These are phyloP conservation scores for Gracilaria domingensis DNA, from an alignment of 23 red algal genomes.

Conservation along the genomic window DNA sequence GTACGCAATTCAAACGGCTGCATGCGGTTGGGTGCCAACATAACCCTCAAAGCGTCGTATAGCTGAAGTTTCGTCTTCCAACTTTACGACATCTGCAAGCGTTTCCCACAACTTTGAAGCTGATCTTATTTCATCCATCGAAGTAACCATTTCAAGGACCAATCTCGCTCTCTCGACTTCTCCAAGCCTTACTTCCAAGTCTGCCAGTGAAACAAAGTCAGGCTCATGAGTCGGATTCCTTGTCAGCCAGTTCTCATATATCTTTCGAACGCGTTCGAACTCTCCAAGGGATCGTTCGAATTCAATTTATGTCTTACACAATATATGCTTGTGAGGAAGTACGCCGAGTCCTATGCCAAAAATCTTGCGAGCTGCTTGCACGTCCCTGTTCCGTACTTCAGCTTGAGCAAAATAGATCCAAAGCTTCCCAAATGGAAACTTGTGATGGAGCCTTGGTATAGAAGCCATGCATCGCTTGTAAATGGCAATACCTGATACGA, in stretches of 20 bases:
- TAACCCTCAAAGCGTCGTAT: slow-evolving; percentile 36
- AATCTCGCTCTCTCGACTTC: slow-evolving; percentile 68
- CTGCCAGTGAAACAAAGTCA: slow-evolving; percentile 72
- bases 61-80: slow-evolving; percentile 16
- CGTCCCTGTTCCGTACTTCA: slow-evolving; percentile 57
- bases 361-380: slow-evolving; percentile 63
- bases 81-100: slow-evolving; percentile 68
- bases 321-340: slow-evolving; percentile 43
- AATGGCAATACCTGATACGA: slow-evolving; percentile 44
- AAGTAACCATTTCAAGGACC: slow-evolving; percentile 64
- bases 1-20: slow-evolving; percentile 55
- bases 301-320: slow-evolving; percentile 82
- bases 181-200: slow-evolving; percentile 69
- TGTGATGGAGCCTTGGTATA: slow-evolving; percentile 61
- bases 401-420: slow-evolving; percentile 76
- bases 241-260: slow-evolving; percentile 79
- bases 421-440: slow-evolving; percentile 76
- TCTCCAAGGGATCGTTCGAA: slow-evolving; percentile 82
- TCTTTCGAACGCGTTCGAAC: slow-evolving; percentile 57
- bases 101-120: slow-evolving; percentile 71
- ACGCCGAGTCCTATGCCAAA: slow-evolving; percentile 79
- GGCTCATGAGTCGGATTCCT: slow-evolving; percentile 25
- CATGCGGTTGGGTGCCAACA: neutral
- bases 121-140: slow-evolving; percentile 42
- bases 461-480: slow-evolving; percentile 42